Conservation (phyloP, 148 eudicot genomes). For the Salicornia ramosissima region DNA sequence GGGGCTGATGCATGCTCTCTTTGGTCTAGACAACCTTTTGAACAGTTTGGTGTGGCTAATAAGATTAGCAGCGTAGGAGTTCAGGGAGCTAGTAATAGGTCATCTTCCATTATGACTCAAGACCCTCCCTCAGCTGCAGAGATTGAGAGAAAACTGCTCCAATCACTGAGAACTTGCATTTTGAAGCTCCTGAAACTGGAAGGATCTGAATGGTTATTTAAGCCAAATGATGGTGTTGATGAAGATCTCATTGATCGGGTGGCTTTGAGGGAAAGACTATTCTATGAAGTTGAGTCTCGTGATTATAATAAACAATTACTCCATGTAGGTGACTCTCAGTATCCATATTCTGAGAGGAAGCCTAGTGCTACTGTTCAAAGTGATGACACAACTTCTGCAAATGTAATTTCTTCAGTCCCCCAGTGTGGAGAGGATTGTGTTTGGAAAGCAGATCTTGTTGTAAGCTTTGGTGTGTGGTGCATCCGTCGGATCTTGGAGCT, state of each 20-base stretch:
- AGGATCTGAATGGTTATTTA: constrained; percentile 92
- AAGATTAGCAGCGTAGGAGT: constrained; percentile 24
- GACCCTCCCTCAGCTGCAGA: constrained; percentile 49
- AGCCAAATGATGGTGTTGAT: constrained; percentile 78
- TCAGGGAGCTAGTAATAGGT: constrained; percentile 25
- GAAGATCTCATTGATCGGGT: constrained; percentile 84
- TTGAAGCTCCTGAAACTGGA: constrained; percentile 80
- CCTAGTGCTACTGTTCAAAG: constrained; percentile 26
- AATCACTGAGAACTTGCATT: constrained; percentile 71
- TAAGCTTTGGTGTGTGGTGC: constrained; percentile 96
- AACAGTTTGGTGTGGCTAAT: constrained; percentile 71
- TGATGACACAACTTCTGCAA: constrained; percentile 36
- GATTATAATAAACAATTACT: constrained; percentile 36
- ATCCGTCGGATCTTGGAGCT: constrained; percentile 84
- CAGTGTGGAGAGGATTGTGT: constrained; percentile 90
- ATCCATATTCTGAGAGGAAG: constrained; percentile 36
- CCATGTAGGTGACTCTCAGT: constrained; percentile 32
- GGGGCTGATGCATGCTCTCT: constrained; percentile 52
- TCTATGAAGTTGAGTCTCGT: constrained; percentile 69
- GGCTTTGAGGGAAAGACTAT: constrained; percentile 74
- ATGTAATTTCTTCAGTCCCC: constrained; percentile 58
- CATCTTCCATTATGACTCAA: constrained; percentile 29
- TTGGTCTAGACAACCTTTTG: constrained; percentile 73
- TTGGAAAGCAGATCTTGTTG: constrained; percentile 66
- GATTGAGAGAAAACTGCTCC: constrained; percentile 65